Base-by-base conservation (phyloP, 2,329 filamentous ascomycete species). In the Dichotomopilus funicola region DNA sequence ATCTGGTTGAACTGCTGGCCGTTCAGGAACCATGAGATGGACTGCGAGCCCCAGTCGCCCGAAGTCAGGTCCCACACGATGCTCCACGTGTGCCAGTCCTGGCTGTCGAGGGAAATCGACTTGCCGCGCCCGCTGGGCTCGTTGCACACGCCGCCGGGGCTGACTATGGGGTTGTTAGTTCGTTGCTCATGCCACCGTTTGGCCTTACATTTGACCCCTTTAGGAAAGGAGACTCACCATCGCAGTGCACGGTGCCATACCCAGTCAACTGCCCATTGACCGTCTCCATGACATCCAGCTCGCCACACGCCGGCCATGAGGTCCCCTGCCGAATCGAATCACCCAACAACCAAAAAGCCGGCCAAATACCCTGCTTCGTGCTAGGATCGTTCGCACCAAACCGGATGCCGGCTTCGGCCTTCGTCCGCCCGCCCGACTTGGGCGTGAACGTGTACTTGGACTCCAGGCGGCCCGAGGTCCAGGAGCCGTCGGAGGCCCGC, bases 321-420 rank as follows among this genome's bases (percentile, higher is more conserved):
- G 71, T 74, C 10, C 76, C 76, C 57, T 69, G 65, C 6, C 76
- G 73, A 50, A 78, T 67, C 12, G 74, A 68, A 56, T 76, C 70
- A 9, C 77, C 77, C 1, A 79, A 71, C 52, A 78, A 67, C 77
- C 77, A 80, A 62, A 79, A 80, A 3, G 77, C 77, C 2, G 77
- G 77, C 77, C 77, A 80, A 59, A 79, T 70, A 10, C 77, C 77
- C 61, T 75, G 70, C 67, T 78, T 77, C 49, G 70, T 68, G 35
- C 60, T 60, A 12, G 64, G 55, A 9, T 66, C 52, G 63, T 71
- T 71, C 55, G 56, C 54, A 36, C 77, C 78, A 58, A 77, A 75
- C 6, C 76, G 73, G 52, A 80, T 67, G 43, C 66, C 66, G 8
- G 73, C 72, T 65, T 79, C 74, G 48, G 73, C 70, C 36, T 75